Conservation (phyloP, 257 asterid species). For the Lavandula angustifolia region DNA sequence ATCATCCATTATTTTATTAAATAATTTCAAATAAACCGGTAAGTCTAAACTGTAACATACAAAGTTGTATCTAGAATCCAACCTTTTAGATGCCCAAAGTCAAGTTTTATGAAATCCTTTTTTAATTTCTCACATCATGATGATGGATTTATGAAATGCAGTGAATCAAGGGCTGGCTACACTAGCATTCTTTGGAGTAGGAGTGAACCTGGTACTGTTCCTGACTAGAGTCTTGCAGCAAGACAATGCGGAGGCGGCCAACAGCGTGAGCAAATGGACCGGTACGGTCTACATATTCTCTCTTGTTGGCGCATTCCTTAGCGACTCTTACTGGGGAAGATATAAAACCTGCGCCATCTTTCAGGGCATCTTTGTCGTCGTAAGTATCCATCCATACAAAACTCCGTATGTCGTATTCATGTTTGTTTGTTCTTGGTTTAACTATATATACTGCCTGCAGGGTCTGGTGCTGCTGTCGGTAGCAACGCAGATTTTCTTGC, state of each 20-base stretch:
- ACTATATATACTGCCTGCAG: slow-evolving; percentile 36
- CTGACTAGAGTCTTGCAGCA: slow-evolving; percentile 80
- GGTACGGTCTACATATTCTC: slow-evolving; percentile 97
- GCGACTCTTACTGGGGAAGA: slow-evolving; percentile 98
- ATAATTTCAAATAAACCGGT: no score
- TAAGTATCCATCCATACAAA: slow-evolving; percentile 38
- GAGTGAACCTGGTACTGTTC: slow-evolving; percentile 89
- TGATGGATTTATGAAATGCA: slow-evolving; percentile 28
- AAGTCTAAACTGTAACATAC: no score
- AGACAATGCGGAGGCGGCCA: slow-evolving; percentile 89
- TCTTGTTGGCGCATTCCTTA: slow-evolving; percentile 91
- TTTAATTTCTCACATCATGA: background rate
- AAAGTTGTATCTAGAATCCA: no score
- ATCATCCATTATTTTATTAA: no score
- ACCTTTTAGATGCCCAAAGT: no score
- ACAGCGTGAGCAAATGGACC: slow-evolving; percentile 94
- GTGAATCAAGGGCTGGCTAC: slow-evolving; percentile 97
- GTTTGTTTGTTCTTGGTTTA: no score
- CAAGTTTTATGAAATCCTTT: no score
- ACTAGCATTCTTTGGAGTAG: slow-evolving; percentile 90
- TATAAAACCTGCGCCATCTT: slow-evolving; percentile 86
- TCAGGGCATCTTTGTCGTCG: slow-evolving; percentile 72
- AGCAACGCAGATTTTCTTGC: slow-evolving; percentile 59
- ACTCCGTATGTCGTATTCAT: no score
- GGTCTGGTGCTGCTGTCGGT: slow-evolving; percentile 71